Evolutionary conservation across 805 yeast genomes (phyloP).

Genomic region (Ogataea kodamae): DNA sequence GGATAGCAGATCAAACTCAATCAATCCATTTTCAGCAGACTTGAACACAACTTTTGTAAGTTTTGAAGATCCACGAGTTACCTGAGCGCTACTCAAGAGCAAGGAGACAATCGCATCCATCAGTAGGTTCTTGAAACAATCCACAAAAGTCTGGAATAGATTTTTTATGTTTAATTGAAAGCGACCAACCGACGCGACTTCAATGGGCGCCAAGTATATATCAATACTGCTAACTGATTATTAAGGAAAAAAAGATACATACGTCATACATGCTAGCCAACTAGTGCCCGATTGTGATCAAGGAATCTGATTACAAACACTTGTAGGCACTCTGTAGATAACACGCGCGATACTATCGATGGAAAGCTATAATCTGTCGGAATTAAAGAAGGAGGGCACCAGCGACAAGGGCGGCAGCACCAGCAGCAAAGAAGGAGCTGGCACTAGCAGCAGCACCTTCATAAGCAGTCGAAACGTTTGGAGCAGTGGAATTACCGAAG

Average conservation of each 20-base stretch:
- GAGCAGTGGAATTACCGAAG: constrained; percentile 15
- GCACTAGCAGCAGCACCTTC: constrained; percentile 34
- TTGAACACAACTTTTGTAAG: constrained; percentile 5
- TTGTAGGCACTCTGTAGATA: no score
- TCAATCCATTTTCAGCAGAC: neutral
- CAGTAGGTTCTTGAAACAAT: no score
- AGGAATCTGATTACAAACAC: no score
- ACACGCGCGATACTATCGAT: no score
- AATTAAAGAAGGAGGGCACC: constrained; percentile 22
- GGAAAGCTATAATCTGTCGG: no score
- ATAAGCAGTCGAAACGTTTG: constrained; percentile 34
- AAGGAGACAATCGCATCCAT: constrained; percentile 9
- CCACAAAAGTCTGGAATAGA: no score
- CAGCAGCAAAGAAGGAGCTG: constrained; percentile 31
- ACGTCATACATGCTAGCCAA: no score
- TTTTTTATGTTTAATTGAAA: no score
- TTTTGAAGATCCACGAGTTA: constrained; percentile 2
- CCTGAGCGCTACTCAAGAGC: constrained; percentile 3
- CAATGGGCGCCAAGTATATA: no score
- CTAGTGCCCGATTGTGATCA: no score
- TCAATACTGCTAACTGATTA: neutral
- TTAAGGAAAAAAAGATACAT: constrained; percentile 1
- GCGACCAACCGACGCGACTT: no score
- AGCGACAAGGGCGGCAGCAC: constrained; percentile 34
- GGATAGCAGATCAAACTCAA: constrained; percentile 7